Base-by-base conservation (phyloP, 441 rosid genomes). In the Eruca vesicaria region DNA sequence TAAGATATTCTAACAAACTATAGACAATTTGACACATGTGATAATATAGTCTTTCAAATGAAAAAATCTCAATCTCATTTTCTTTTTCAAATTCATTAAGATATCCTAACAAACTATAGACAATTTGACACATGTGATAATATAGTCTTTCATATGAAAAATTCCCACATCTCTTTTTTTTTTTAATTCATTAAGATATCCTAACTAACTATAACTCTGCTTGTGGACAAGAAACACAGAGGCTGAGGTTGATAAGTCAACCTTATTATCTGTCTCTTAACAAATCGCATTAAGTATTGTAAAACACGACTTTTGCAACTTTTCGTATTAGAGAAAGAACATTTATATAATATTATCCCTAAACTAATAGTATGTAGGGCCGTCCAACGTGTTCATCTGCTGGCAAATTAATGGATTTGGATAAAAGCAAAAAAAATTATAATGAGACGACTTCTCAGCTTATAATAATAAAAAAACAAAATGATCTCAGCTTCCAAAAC, bases 331-430 rank as follows among this genome's bases (percentile, higher is more conserved):
- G 61, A 69, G 55, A 63, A 76, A 61, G 11, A 57, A 23, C 4
- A 69, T 12, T 68, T 55, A 21, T 68, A 35, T 31, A 52, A 3
- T 50, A 32, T 4, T 59, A 4, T 7, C 66, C 15, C 7, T n/a
- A 9, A 38, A 57, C 18, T 57, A 69, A 38, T n/a, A n/a, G n/a
- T 6, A 14, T 6, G 28, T 4, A 31, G 62, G 20, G 12, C 36
- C 9, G 7, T 66, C 72, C 68, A 29, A 71, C 76, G 76, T 77
- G 76, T 71, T 28, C 14, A 16, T 18, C 9, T 5, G 76, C 63
- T 77, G 80, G 80, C 72, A 65, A 20, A 71, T 18, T 14, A 58
- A 33, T n/a, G 76, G 80, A 77, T 77, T 71, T 6, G 72, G 80
- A 66, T 66, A 33, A 77, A 50, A 57, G 35, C 43, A 7, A 56